Base-by-base conservation (phyloP, 2,329 filamentous ascomycete species). In the Grosmannia penicillata region DNA sequence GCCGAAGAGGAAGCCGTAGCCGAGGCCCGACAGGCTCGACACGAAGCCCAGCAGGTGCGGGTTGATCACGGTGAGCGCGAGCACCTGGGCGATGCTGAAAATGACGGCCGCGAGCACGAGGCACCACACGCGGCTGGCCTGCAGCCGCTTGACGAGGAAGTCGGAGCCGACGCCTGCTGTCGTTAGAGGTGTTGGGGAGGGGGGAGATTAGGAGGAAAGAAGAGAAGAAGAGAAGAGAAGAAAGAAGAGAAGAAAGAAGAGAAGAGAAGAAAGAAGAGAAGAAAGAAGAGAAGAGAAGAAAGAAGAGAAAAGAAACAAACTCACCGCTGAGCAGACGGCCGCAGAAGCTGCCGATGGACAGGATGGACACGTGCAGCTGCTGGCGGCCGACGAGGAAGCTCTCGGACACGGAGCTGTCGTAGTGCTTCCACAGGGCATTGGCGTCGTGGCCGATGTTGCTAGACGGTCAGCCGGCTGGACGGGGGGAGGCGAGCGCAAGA, bases 401-500 rank as follows among this genome's bases (percentile, higher is more conserved):
- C 31, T 81, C 68, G 43, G 70, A 68, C 3, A 81, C 78, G 2
- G 72, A 75, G 45, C 78, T 69, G 51, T 95, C 85, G 53, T 80
- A 93, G 51, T 84, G 74, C 44, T 75, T 78, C 91, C 91, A 96
- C 2, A 98, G 68, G 3, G 86, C 85, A 53, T 84, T 82, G 42
- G 77, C 79, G 49, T 87, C 76, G 53, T 94, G 93, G 31, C 91
- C 91, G 52, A 96, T 94, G 51, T 98, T 98, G 62, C 85, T 93
- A 48, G 4, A 3, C 14, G 8, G 7, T 30, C 8, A 19, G 33
- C 35, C 8, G 6, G 14, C 27, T 25, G 24, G 18, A 38, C 22
- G 33, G 10, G 24, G 19, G 14, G 19, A 19, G 10, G 15, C 13
- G 6, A 15, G 17, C 29, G 13, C 21, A 17, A 19, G 28, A 48